These are phyloP conservation scores for Neurospora sp. DNA, from an alignment of 495 filamentous ascomycete species.

Conservation along the genomic window DNA sequence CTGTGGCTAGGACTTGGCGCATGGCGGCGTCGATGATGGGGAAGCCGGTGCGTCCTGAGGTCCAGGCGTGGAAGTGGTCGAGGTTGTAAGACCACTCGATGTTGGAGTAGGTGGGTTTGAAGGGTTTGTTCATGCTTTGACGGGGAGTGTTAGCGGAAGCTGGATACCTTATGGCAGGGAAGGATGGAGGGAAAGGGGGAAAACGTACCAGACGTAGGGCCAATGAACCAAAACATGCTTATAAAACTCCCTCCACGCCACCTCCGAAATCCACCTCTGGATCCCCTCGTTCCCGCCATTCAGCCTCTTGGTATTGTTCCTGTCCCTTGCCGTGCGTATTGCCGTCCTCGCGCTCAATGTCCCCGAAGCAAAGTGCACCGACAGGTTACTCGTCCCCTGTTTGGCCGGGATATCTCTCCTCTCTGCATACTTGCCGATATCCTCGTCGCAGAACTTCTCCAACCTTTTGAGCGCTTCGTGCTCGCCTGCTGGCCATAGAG, in stretches of 20 bases:
- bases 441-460: slow-evolving; percentile 59
- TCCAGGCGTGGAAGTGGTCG: slow-evolving; percentile 64
- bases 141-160: not conserved
- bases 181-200: not conserved
- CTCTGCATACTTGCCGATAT: slow-evolving; percentile 49
- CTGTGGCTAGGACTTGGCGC: slow-evolving; percentile 62
- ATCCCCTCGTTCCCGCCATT: slow-evolving; percentile 61
- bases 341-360: slow-evolving; percentile 71
- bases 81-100: slow-evolving; percentile 72
- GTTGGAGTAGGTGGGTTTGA: slow-evolving; percentile 77
- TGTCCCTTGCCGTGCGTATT: slow-evolving; percentile 51
- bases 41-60: slow-evolving; percentile 65
- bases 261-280: slow-evolving; percentile 70
- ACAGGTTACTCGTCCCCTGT: slow-evolving; percentile 59
- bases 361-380: slow-evolving; percentile 68
- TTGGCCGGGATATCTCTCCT: slow-evolving; percentile 50
- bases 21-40: slow-evolving; percentile 90
- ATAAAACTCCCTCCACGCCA: slow-evolving; percentile 92
- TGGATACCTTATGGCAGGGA: not conserved
- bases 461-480: slow-evolving; percentile 59
- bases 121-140: slow-evolving; percentile 80
- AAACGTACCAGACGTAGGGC: slow-evolving; percentile 72
- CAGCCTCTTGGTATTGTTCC: slow-evolving; percentile 58
- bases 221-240: slow-evolving; percentile 77
- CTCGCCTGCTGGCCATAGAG: slow-evolving; percentile 73